Percentiles rank a stretch among this genome's conserved stretches.
These are phyloP conservation scores for Eutrema japonicum DNA, from an alignment of 345 rosid species.

Conservation along the genomic window DNA sequence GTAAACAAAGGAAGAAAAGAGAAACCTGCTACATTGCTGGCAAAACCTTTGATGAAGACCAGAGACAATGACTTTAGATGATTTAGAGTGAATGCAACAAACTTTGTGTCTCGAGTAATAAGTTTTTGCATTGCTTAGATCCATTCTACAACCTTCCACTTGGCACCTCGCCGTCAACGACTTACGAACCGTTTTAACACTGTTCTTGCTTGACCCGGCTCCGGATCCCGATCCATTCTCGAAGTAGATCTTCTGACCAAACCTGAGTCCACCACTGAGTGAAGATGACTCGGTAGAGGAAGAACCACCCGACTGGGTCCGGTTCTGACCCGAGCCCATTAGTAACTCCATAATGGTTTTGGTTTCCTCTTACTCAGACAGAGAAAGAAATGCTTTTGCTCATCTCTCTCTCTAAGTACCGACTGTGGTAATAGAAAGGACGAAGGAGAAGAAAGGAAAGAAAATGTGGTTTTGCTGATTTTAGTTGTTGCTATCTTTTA, in stretches of 20 bases:
- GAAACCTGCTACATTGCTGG: conserved; percentile 98
- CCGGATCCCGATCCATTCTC: conserved; percentile 60
- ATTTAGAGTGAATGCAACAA: conserved; percentile 82
- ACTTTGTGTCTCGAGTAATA: conserved; percentile 93
- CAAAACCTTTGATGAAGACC: conserved; percentile 92
- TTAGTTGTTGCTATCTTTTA: conserved; percentile 40
- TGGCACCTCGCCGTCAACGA: conserved; percentile 64
- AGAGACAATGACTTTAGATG: conserved; percentile 73
- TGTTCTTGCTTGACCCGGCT: conserved; percentile 42
- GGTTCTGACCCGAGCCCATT: conserved; percentile 57
- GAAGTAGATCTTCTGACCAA: conserved; percentile 81
- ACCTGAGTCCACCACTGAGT: conserved; percentile 68
- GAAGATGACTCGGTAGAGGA: conserved; percentile 51
- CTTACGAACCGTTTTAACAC: conserved; percentile 47
- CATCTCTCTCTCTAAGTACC: conserved; percentile 21
- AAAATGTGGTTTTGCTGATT: conserved; percentile 41
- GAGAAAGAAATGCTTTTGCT: conserved; percentile 27
- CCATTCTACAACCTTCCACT: conserved; percentile 91
- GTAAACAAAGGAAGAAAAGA: conserved; percentile 13
- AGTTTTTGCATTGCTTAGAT: conserved; percentile 90
- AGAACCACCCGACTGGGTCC: conserved; percentile 56
- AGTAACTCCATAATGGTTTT: conserved; percentile 49
- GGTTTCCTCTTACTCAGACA: conserved; percentile 36
- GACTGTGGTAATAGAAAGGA: conserved; percentile 31
- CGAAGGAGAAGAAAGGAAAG: conserved; percentile 30